phyloP scores from a whole-genome alignment of 2,329 filamentous ascomycete species.

The Catunica adiposa region DNA sequence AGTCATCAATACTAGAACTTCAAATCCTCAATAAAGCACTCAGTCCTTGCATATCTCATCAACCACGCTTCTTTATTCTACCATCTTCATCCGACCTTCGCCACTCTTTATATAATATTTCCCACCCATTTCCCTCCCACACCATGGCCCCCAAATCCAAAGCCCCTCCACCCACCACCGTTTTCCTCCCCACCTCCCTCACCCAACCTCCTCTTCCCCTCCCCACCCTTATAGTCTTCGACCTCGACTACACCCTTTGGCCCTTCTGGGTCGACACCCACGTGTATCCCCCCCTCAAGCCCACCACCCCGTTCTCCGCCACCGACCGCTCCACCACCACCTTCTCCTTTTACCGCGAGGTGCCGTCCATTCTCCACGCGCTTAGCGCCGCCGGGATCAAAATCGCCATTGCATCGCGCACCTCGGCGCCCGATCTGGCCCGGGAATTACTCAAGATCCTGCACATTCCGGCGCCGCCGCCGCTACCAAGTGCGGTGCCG shows the following conservation, averaged over 20 bases:
- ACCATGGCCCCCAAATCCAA: constrained; percentile 16
- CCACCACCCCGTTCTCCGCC: constrained; percentile 26
- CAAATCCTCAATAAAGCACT: too few species aligned
- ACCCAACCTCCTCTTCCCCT: constrained; percentile 45
- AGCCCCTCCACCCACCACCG: constrained; percentile 15
- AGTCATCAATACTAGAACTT: too few species aligned
- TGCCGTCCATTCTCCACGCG: constrained; percentile 49
- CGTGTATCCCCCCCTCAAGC: constrained; percentile 53
- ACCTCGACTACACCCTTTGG: constrained; percentile 97
- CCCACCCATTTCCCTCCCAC: not conserved
- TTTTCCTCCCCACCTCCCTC: constrained; percentile 27
- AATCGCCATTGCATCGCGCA: constrained; percentile 66
- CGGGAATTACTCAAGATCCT: constrained; percentile 65
- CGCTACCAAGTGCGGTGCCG: constrained; percentile 14
- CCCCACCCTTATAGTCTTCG: constrained; percentile 75
- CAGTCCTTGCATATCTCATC: not conserved
- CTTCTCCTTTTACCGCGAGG: constrained; percentile 54
- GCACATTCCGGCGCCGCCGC: constrained; percentile 32
- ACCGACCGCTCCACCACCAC: constrained; percentile 45
- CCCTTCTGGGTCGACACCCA: constrained; percentile 97
- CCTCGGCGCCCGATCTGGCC: constrained; percentile 61
- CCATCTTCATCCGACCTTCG: not conserved
- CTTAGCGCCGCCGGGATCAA: constrained; percentile 31
- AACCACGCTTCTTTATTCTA: too few species aligned
- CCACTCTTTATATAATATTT: not conserved